Conservation (phyloP, 805 yeast genomes). For the Schwanniomyces yamadae region DNA sequence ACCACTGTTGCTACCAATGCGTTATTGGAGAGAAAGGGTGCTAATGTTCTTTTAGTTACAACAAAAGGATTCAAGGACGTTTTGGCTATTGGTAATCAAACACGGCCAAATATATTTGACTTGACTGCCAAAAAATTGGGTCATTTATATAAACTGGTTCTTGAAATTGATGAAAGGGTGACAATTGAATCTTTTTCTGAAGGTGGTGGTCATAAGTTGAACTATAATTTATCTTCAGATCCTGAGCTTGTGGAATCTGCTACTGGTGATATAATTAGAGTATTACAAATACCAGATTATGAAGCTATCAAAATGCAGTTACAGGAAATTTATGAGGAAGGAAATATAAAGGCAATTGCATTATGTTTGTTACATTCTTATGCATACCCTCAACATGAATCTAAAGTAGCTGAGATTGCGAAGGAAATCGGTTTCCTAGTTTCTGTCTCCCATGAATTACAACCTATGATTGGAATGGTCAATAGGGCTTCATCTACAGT, state of each 20-base stretch:
- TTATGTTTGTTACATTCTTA: conserved; percentile 36
- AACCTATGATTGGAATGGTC: conserved; percentile 39
- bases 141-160: conserved; percentile 67
- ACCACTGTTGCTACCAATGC: conserved; percentile 95
- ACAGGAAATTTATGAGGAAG: conserved; percentile 17
- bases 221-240: conserved; percentile 12
- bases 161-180: conserved; percentile 85
- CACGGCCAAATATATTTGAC: conserved; percentile 85
- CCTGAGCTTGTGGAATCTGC: conserved; percentile 31
- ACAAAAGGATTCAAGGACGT: conserved; percentile 86
- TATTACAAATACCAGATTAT: conserved; percentile 25
- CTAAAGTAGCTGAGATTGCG: conserved; percentile 28
- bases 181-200: conserved; percentile 71
- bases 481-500: conserved; percentile 35
- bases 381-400: conserved; percentile 33
- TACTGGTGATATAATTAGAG: conserved; percentile 25
- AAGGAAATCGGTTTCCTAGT: conserved; percentile 30
- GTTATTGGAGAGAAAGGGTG: conserved; percentile 85
- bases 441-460: conserved; percentile 34
- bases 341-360: conserved; percentile 24
- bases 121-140: conserved; percentile 66
- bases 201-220: conserved; percentile 46
- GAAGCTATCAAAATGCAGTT: conserved; percentile 18
- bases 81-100: conserved; percentile 79
- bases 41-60: conserved; percentile 74